Conservation (phyloP, 371 early-diverging fungal species). For the Saksenaea vasiformis region DNA sequence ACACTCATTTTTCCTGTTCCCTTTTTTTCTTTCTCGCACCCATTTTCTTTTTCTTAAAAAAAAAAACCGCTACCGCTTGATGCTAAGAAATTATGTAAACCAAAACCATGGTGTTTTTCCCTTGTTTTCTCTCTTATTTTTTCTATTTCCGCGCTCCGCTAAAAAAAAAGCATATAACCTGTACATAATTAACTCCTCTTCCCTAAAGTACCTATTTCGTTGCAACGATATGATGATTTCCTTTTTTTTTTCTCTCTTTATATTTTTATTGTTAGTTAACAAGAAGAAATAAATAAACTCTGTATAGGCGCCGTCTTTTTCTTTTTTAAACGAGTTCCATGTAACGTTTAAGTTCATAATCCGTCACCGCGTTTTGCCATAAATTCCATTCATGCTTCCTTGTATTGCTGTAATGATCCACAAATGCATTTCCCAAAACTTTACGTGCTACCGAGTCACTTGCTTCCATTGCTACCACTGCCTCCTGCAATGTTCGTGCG, state of each 20-base stretch:
- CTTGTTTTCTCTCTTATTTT: background rate
- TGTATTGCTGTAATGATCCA: slow-evolving; percentile 76
- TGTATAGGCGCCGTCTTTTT: slow-evolving; percentile 1
- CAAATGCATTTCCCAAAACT: slow-evolving; percentile 79
- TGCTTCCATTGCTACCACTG: slow-evolving; percentile 63
- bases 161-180: background rate
- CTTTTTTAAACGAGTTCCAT: slow-evolving; percentile 71
- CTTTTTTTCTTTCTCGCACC: background rate
- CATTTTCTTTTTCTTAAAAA: background rate
- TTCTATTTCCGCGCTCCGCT: background rate
- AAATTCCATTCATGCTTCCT: slow-evolving; percentile 72
- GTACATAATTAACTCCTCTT: background rate
- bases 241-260: no score
- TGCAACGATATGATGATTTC: background rate
- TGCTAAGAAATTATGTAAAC: slow-evolving; percentile 1
- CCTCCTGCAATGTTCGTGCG: slow-evolving; percentile 70
- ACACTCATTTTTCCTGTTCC: background rate
- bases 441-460: slow-evolving; percentile 71
- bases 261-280: background rate
- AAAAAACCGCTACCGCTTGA: background rate
- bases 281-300: background rate
- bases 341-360: slow-evolving; percentile 77
- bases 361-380: slow-evolving; percentile 78
- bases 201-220: background rate
- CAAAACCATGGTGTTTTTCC: background rate